phyloP scores from a whole-genome alignment of 345 rosid genomes.

The Corymbia maculata region DNA sequence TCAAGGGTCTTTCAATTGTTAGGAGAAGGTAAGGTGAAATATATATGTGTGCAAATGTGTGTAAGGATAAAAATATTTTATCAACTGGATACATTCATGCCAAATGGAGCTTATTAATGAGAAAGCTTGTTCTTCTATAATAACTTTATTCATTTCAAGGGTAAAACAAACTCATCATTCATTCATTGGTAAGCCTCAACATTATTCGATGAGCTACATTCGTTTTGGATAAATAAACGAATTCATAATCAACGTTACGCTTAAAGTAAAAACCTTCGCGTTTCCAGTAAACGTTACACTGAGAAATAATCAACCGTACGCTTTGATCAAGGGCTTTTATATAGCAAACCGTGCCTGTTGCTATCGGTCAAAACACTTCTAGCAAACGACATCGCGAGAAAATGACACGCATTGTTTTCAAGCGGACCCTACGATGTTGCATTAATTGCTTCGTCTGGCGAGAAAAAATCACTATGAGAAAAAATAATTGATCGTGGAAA shows the following conservation, averaged over 20 bases:
- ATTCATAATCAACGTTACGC: background rate
- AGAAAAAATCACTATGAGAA: background rate
- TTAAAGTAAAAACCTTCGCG: background rate
- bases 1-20: background rate
- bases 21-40: background rate
- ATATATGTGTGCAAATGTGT: rapidly evolving
- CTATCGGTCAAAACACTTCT: rapidly evolving
- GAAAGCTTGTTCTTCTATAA: background rate
- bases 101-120: background rate
- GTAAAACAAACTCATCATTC: background rate
- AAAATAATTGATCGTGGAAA: background rate
- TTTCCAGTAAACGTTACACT: background rate
- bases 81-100: background rate
- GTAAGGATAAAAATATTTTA: background rate
- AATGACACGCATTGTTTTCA: background rate
- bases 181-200: background rate
- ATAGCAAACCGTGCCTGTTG: background rate
- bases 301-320: background rate
- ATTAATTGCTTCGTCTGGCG: background rate
- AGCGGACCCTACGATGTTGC: background rate
- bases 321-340: background rate
- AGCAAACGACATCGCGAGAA: background rate
- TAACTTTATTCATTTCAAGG: background rate
- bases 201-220: background rate
- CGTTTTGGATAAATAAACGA: background rate